A percentile compares a stretch with the other conserved stretches of the same genome.
phyloP scores from a whole-genome alignment of 306 rosid genomes.

The Acacia crassicarpa region DNA sequence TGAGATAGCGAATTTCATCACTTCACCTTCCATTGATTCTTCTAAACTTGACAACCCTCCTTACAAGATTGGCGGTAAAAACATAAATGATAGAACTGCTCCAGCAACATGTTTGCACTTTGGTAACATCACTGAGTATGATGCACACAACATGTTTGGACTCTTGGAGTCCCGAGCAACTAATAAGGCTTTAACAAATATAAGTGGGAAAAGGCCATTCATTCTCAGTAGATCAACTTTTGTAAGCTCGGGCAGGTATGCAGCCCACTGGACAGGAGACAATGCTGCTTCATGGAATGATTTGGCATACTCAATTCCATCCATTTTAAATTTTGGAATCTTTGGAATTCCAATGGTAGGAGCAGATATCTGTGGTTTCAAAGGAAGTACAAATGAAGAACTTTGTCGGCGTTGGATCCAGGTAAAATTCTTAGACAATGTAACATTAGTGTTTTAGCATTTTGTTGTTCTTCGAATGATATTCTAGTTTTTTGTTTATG shows the following conservation, averaged over 20 bases:
- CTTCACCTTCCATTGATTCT: constrained; percentile 45
- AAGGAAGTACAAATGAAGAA: constrained; percentile 68
- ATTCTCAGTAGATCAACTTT: constrained; percentile 84
- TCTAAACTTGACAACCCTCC: constrained; percentile 84
- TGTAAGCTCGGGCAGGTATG: constrained; percentile 80
- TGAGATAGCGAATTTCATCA: constrained; percentile 67
- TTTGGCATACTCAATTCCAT: constrained; percentile 70
- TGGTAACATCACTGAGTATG: constrained; percentile 68
- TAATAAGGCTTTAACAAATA: constrained; percentile 49
- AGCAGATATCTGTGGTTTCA: constrained; percentile 90
- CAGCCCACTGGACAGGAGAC: constrained; percentile 97
- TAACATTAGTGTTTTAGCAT: neutral
- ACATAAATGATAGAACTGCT: constrained; percentile 49
- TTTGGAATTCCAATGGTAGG: constrained; percentile 96
- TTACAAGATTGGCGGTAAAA: constrained; percentile 57
- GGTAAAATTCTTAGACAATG: constrained; percentile 39
- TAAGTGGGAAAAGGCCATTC: constrained; percentile 85
- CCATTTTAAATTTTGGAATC: constrained; percentile 69
- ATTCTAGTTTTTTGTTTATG: neutral
- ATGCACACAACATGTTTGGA: constrained; percentile 79
- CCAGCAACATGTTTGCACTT: constrained; percentile 69
- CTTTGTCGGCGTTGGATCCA: constrained; percentile 93
- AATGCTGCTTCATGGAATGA: constrained; percentile 83
- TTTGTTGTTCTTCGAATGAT: neutral
- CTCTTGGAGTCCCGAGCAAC: constrained; percentile 66